These are phyloP conservation scores for Melanopsichium pennsylvanicum DNA, from an alignment of 1,284 basidiomycete species.

Conservation along the genomic window DNA sequence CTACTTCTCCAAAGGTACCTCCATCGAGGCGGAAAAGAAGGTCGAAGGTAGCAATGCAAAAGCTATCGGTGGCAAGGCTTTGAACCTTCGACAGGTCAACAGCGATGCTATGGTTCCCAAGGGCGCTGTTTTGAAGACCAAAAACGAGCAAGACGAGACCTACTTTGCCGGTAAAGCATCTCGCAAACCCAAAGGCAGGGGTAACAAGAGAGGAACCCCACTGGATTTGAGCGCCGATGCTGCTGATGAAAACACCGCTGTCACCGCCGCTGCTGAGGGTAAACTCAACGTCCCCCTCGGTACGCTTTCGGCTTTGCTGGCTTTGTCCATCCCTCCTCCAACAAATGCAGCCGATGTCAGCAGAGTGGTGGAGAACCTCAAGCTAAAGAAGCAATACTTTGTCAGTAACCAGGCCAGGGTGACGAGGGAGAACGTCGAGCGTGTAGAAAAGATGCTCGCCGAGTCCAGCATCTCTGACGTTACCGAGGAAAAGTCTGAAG, in stretches of 20 bases:
- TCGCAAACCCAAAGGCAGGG: slow-evolving; percentile 69
- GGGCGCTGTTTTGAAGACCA: slow-evolving; percentile 77
- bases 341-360: slow-evolving; percentile 78
- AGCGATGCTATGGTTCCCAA: slow-evolving; percentile 70
- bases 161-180: slow-evolving; percentile 79
- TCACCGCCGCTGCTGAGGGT: slow-evolving; percentile 59
- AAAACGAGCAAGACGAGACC: slow-evolving; percentile 76
- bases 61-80: slow-evolving; percentile 72
- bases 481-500: not conserved
- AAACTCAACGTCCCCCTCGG: slow-evolving; percentile 81
- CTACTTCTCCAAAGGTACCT: slow-evolving; percentile 72
- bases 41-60: slow-evolving; percentile 20
- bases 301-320: slow-evolving; percentile 84
- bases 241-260: slow-evolving; percentile 12
- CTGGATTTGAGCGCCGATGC: slow-evolving; percentile 38
- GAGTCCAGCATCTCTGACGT: slow-evolving; percentile 26
- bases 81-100: slow-evolving; percentile 86
- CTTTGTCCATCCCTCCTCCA: slow-evolving; percentile 89
- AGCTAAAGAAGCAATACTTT: slow-evolving; percentile 94
- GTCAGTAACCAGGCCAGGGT: slow-evolving; percentile 72
- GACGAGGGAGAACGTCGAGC: slow-evolving; percentile 67
- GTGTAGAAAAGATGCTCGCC: slow-evolving; percentile 59
- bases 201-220: slow-evolving; percentile 43
- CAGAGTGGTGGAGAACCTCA: slow-evolving; percentile 86
- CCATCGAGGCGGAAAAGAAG: slow-evolving; percentile 54